Evolutionary conservation across 208 protist species (phyloP).

Genomic region (Leptomonas seymouri): DNA sequence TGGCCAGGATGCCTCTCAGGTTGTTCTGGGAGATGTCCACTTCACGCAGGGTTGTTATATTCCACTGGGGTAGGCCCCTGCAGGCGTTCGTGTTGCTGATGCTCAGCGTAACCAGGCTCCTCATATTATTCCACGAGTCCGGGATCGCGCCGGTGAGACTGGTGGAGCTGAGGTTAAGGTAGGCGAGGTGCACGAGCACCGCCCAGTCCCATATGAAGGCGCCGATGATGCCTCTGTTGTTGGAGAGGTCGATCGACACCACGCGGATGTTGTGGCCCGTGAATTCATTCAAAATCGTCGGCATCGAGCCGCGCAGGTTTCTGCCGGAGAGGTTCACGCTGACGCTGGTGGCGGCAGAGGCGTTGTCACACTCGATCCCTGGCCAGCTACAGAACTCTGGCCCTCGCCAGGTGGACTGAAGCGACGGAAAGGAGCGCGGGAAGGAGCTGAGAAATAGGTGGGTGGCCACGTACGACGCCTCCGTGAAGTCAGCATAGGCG

Average conservation of each 20-base stretch:
- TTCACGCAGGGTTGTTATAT: constrained; percentile 12
- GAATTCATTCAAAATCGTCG: neutral
- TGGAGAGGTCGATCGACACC: constrained; percentile 18
- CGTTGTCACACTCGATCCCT: constrained; percentile 24
- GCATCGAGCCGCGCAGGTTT: constrained; percentile 16
- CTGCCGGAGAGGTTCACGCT: constrained; percentile 18
- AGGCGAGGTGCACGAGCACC: constrained; percentile 3
- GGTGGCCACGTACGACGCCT: constrained; percentile 6
- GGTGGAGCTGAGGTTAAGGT: constrained; percentile 31
- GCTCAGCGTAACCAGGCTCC: constrained; percentile 1
- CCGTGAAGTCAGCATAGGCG: constrained; percentile 10
- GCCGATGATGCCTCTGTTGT: constrained; percentile 20
- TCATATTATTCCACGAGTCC: constrained; percentile 28
- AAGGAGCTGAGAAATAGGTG: constrained; percentile 5
- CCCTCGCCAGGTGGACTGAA: constrained; percentile 17
- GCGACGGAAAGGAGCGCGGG: constrained; percentile 1
- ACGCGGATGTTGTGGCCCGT: constrained; percentile 1
- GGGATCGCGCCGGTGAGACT: constrained; percentile 11
- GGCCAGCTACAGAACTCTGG: constrained; percentile 23
- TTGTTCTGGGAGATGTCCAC: constrained; percentile 24
- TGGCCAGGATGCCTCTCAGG: constrained; percentile 15
- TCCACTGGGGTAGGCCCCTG: constrained; percentile 17
- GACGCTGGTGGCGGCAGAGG: neutral
- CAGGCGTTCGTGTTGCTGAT: constrained; percentile 10
- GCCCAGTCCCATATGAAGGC: constrained; percentile 14